phyloP scores from a whole-genome alignment of 2,329 filamentous ascomycete species.

The Alternaria brassicicola region DNA sequence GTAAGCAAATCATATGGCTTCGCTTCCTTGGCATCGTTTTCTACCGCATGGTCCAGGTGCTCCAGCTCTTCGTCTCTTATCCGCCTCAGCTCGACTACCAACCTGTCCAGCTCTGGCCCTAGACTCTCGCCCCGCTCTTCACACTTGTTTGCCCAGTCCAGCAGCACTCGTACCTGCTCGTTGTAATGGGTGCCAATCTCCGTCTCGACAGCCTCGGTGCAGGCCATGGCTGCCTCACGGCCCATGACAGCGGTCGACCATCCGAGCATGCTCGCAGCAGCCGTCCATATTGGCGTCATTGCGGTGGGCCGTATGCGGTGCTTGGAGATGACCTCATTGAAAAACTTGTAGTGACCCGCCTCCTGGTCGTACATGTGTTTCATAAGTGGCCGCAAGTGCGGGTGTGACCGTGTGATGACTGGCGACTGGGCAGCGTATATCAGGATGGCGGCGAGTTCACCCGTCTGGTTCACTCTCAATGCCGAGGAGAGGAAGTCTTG shows the following conservation, averaged over 20 bases:
- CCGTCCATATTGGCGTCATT: slow-evolving; percentile 88
- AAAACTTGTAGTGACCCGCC: slow-evolving; percentile 81
- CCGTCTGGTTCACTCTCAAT: slow-evolving; percentile 94
- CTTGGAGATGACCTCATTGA: slow-evolving; percentile 80
- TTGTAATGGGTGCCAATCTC: slow-evolving; percentile 98
- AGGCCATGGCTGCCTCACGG: slow-evolving; percentile 95
- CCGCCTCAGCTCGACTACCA: slow-evolving; percentile 75
- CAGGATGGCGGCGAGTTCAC: slow-evolving; percentile 92
- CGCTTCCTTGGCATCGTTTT: slow-evolving; percentile 89
- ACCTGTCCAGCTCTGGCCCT: slow-evolving; percentile 74
- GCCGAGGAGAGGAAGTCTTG: slow-evolving; percentile 48
- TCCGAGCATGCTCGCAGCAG: slow-evolving; percentile 78
- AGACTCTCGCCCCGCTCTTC: slow-evolving; percentile 78
- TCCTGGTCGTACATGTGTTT: slow-evolving; percentile 99
- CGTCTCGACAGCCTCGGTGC: slow-evolving; percentile 97
- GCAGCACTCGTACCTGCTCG: slow-evolving; percentile 78
- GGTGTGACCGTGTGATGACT: slow-evolving; percentile 77
- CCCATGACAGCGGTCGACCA: slow-evolving; percentile 91
- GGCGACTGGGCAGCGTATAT: slow-evolving; percentile 93
- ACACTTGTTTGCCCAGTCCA: slow-evolving; percentile 81
- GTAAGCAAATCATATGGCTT: slow-evolving; percentile 89
- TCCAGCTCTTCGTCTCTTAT: slow-evolving; percentile 97
- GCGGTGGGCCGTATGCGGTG: slow-evolving; percentile 92
- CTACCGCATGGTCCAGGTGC: slow-evolving; percentile 92
- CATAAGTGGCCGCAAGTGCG: slow-evolving; percentile 89